These are phyloP conservation scores for Eucalyptus globulus DNA, from an alignment of 345 rosid species.

Conservation along the genomic window DNA sequence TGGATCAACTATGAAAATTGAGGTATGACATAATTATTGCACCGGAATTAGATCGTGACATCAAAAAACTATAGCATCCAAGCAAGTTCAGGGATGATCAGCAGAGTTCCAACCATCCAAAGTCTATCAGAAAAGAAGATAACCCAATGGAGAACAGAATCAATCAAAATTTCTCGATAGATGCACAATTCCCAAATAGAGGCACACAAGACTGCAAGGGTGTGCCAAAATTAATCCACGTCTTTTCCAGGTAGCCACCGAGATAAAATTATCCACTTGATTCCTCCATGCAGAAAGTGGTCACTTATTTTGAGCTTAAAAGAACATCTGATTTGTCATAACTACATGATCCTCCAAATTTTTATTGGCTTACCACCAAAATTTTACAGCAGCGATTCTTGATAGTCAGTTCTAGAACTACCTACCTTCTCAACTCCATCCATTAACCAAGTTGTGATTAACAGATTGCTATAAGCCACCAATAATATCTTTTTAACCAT, in stretches of 20 bases:
- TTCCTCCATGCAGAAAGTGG: neutral
- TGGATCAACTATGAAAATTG: neutral
- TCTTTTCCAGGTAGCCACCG: neutral
- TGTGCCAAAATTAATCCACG: neutral
- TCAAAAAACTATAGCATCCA: neutral
- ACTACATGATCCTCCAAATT: neutral
- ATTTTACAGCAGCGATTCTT: neutral
- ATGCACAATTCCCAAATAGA: neutral
- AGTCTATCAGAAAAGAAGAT: neutral
- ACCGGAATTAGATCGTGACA: neutral
- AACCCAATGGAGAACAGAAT: neutral
- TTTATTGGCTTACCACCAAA: neutral
- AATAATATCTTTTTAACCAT: neutral
- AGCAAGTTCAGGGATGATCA: neutral
- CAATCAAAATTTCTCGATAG: neutral
- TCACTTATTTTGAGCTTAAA: neutral
- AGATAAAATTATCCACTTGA: neutral
- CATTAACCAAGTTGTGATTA: neutral
- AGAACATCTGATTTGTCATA: neutral
- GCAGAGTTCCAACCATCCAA: neutral
- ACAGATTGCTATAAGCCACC: neutral
- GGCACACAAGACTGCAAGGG: neutral
- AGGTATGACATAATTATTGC: neutral
- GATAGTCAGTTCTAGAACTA: neutral
- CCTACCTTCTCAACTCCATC: neutral